Evolutionary conservation across 2,329 filamentous ascomycete species (phyloP).

Genomic region (Paecilomyces variotii): DNA sequence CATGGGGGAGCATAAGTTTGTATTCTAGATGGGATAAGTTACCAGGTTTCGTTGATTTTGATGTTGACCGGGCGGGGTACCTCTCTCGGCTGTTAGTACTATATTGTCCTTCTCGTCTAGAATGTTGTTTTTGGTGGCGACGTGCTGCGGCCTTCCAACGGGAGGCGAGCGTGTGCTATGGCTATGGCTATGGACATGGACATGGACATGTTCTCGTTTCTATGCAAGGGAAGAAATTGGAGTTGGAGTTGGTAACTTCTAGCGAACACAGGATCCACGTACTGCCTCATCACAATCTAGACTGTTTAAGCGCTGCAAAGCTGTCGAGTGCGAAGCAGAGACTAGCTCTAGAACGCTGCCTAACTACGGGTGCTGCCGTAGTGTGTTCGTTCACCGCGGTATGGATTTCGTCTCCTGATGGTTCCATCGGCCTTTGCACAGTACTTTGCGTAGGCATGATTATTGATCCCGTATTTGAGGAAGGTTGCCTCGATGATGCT

Average conservation of each 20-base stretch:
- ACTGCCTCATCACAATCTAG: not conserved
- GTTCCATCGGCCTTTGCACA: not conserved
- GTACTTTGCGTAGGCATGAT: not conserved
- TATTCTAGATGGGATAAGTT: not conserved
- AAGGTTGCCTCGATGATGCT: not conserved
- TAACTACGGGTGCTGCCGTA: not conserved
- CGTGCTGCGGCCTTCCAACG: not conserved
- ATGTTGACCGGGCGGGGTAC: not conserved
- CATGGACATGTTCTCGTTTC: not conserved
- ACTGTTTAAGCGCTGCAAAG: not conserved
- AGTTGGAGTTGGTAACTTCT: no score
- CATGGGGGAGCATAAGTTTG: not conserved
- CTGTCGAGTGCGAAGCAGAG: not conserved
- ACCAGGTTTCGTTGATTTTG: not conserved
- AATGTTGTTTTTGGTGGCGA: not conserved
- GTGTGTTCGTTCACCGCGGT: not conserved
- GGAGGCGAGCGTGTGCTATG: not conserved
- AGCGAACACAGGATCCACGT: not conserved
- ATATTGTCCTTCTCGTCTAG: not conserved
- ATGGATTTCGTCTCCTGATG: not conserved
- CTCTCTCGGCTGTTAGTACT: no score
- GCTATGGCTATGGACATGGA: not conserved
- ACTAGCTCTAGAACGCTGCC: not conserved
- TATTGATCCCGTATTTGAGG: not conserved
- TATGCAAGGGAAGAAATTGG: no score